Base-by-base conservation (phyloP, 176 grass and related monocot genomes). In the Carex myosuroides region DNA sequence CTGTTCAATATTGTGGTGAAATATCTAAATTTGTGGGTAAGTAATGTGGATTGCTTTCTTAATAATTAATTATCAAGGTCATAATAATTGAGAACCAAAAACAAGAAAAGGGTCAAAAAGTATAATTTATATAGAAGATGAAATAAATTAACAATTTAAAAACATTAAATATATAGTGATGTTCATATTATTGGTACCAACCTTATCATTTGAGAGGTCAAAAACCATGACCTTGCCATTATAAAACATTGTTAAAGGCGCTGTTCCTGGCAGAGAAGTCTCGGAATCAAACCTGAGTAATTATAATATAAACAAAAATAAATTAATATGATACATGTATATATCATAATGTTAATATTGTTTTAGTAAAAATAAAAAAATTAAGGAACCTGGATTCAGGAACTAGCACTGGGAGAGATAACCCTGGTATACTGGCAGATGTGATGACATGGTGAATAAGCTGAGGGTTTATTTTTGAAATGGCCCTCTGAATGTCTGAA, bases 171-270 rank as follows among this genome's bases (percentile, higher is more conserved):
- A n/a, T 4, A 61, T 37, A 12, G 1, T 44, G 33, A 17, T 24
- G 12, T 2, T 59, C 6, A 18, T 56, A 24, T 56, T n/a, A 24
- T 29, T n/a, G 13, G 20, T 10, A 59, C 73, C 41, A 60, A 89
- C 94, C 89, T 89, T 94, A 44, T 90, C 79, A n/a, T 66, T 72
- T 69, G 94, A 69, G 84, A 97, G 83, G 79, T 89, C 70, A 66
- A 94, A 94, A 76, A 90, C 57, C 67, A 87, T 85, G 70, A 97
- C 94, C 18, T 79, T 83, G 32, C 94, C 94, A 80, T 90, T 90
- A 85, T 94, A 97, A 90, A 94, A 94, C 82, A 97, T 66, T 3
- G 91, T 94, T 83, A 97, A 82, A 44, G 94, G 86, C n/a, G 83
- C 69, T 6, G 86, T 80, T 24, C 9, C 54, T 3, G 20, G 4